Evolutionary conservation across 1,139 yeast species (phyloP).

Genomic region (Maudiozyma humilis): DNA sequence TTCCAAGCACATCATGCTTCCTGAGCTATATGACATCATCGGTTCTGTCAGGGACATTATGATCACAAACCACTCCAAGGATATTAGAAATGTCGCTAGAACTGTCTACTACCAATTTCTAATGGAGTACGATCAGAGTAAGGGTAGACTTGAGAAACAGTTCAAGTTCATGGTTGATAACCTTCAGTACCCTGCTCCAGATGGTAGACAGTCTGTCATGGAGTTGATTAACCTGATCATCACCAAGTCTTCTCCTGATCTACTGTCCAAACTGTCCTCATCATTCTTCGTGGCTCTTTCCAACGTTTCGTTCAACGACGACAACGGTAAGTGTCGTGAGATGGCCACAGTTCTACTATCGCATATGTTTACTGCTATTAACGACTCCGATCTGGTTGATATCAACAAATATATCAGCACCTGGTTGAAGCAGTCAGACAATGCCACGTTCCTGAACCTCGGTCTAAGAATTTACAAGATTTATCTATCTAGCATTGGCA

Average conservation of each 20-base stretch:
- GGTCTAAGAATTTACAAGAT: conserved; percentile 70
- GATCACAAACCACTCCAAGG: conserved; percentile 82
- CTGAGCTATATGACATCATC: conserved; percentile 87
- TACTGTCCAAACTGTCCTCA: conserved; percentile 53
- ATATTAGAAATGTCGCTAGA: conserved; percentile 80
- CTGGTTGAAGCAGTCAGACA: conserved; percentile 59
- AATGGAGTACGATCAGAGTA: conserved; percentile 92
- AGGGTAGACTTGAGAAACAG: conserved; percentile 75
- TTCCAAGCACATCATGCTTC: conserved; percentile 62
- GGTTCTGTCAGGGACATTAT: conserved; percentile 73
- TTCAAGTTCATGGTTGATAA: conserved; percentile 77
- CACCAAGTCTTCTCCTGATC: conserved; percentile 54
- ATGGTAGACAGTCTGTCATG: conserved; percentile 86
- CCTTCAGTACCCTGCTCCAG: conserved; percentile 73
- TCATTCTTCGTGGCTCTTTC: conserved; percentile 81
- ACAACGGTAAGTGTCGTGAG: conserved; percentile 73
- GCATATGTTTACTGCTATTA: conserved; percentile 47
- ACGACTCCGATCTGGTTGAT: conserved; percentile 35
- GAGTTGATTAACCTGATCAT: conserved; percentile 71
- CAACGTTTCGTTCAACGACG: conserved; percentile 70
- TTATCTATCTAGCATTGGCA: conserved; percentile 45
- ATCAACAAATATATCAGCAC: conserved; percentile 54
- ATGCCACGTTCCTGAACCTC: conserved; percentile 56
- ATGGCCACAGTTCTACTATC: conserved; percentile 64
- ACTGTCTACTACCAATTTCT: conserved; percentile 76